These are phyloP conservation scores for Alternaria metachromatica DNA, from an alignment of 2,329 filamentous ascomycete genomes.

Conservation along the genomic window DNA sequence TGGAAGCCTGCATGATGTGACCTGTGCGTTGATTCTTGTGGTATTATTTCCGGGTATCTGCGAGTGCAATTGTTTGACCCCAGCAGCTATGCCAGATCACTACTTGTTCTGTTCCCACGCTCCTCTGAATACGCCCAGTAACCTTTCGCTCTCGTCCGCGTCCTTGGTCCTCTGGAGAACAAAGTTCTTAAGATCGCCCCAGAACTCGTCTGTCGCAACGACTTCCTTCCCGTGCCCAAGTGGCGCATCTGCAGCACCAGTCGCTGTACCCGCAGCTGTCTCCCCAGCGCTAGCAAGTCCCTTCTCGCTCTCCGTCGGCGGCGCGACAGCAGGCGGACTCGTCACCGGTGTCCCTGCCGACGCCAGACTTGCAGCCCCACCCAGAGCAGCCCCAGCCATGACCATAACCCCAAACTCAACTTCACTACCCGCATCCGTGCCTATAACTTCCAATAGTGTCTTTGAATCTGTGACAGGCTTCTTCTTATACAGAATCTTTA, in stretches of 20 bases:
- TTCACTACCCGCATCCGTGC: conserved; percentile 58
- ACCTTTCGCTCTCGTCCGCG: conserved; percentile 66
- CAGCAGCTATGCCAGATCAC: background rate
- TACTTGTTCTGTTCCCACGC: conserved; percentile 65
- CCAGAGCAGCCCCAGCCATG: conserved; percentile 66
- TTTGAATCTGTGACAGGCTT: conserved; percentile 83
- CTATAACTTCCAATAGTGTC: conserved; percentile 74
- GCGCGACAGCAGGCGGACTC: conserved; percentile 57
- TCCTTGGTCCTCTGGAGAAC: conserved; percentile 80
- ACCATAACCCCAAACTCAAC: conserved; percentile 90
- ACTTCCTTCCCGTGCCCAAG: conserved; percentile 63
- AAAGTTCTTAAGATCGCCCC: conserved; percentile 83
- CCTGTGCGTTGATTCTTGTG: background rate
- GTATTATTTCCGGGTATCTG: background rate
- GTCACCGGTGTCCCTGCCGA: conserved; percentile 53
- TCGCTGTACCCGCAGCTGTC: conserved; percentile 3
- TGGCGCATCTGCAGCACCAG: conserved; percentile 56
- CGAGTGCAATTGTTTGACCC: background rate
- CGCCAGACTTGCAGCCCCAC: conserved; percentile 45
- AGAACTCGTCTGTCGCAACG: conserved; percentile 77
- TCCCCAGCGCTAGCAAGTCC: conserved; percentile 30
- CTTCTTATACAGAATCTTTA: conserved; percentile 85
- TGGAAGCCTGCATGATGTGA: conserved; percentile 10
- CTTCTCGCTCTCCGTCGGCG: conserved; percentile 61
- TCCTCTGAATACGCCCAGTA: conserved; percentile 71